These are phyloP conservation scores for Spiraea crenata DNA, from an alignment of 331 rosid genomes.

Conservation along the genomic window DNA sequence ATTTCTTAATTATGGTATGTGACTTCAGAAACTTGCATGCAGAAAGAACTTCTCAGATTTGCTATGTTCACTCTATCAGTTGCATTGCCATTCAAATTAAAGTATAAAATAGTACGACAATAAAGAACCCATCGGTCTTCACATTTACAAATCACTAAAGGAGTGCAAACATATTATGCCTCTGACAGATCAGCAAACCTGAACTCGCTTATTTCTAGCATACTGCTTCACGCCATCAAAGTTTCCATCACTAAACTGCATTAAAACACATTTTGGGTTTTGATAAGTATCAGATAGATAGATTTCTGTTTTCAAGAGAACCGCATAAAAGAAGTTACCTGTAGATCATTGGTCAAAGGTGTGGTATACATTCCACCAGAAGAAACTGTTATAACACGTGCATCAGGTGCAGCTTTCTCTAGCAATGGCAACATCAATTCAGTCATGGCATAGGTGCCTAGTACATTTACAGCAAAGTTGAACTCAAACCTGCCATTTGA, in stretches of 20 bases:
- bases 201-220: slow-evolving; percentile 83
- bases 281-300: slow-evolving; percentile 9
- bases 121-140: background rate
- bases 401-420: slow-evolving; percentile 90
- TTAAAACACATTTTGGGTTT: slow-evolving; percentile 19
- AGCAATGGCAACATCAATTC: slow-evolving; percentile 71
- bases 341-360: slow-evolving; percentile 75
- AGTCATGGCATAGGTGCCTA: slow-evolving; percentile 74
- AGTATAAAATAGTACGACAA: background rate
- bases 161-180: background rate
- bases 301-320: background rate
- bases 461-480: slow-evolving; percentile 77
- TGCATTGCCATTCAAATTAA: background rate
- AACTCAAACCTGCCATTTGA: slow-evolving; percentile 63
- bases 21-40: background rate
- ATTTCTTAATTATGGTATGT: background rate
- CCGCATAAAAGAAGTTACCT: slow-evolving; percentile 40
- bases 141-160: background rate
- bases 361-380: slow-evolving; percentile 94
- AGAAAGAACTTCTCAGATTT: background rate
- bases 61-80: background rate
- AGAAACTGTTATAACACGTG: slow-evolving; percentile 83
- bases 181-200: slow-evolving; percentile 47
- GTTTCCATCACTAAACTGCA: slow-evolving; percentile 54
- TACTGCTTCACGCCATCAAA: slow-evolving; percentile 75